Base-by-base conservation (phyloP, 768 basidiomycete genomes). In the Serendipita sp. region DNA sequence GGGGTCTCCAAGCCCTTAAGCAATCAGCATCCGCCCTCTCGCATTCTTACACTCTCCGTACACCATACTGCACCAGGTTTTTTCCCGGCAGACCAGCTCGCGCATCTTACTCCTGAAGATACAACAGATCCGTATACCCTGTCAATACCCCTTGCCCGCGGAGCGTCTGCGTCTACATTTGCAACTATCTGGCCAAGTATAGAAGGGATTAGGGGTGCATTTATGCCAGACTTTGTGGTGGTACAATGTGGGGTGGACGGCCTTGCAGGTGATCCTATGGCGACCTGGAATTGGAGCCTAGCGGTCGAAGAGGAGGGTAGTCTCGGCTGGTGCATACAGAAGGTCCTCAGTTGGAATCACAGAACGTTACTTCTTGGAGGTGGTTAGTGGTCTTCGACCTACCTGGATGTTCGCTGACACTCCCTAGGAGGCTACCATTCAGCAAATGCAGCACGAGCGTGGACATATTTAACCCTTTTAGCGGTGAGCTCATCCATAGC, bases 221-320 rank as follows among this genome's bases (percentile, higher is more conserved):
- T 87, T 72, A 70, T 75, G 2, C 93, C 93, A 0, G 88, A 94
- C 68, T 89, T 81, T 69, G 72, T 91, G 13, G 80, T 95, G 0
- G 70, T 96, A 0, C 92, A 96, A 70, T 91, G 92, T 65, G 94
- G 94, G 1, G 83, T 84, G 1, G 94, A 97, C 68, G 90, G 85
- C 0, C 79, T 98, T 2, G 85, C 90, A 0, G 90, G 87, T 0
- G 94, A 96, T 72, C 86, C 88, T 1, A 85, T 85, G 73, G 79
- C 80, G 3, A 79, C 81, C 2, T 85, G 87, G 78, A 86, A 91
- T 72, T 85, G 86, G 84, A 77, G 80, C 3, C 73, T 91, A 32
- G 81, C 77, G 7, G 74, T 73, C 2, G 77, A 79, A 46, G 74
- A 71, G 2, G 72, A 72, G 63, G 86, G 90, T 0, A 85, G 83